These are phyloP conservation scores for Cladosporium sp. DNA, from an alignment of 2,329 filamentous ascomycete genomes.

Conservation along the genomic window DNA sequence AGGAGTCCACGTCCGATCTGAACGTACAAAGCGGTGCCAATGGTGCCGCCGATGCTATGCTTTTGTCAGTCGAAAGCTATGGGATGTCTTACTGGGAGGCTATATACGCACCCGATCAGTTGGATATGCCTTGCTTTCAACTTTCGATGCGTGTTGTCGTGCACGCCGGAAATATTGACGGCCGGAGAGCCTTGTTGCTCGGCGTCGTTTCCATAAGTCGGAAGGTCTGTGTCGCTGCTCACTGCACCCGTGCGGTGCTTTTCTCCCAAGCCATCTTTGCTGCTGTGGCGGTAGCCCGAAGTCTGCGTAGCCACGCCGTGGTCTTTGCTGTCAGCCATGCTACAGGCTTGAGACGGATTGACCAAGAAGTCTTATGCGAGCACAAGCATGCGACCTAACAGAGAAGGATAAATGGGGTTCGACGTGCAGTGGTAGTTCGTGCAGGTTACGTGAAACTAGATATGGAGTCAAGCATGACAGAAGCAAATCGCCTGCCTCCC, in stretches of 20 bases:
- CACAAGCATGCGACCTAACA: background rate
- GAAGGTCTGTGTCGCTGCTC: conserved; percentile 2
- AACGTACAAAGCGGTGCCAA: conserved; percentile 47
- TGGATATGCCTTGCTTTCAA: conserved; percentile 45
- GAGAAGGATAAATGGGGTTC: background rate
- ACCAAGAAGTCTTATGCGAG: background rate
- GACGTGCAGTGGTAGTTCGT: no score
- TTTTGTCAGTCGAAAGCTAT: background rate
- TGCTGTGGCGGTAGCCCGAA: conserved; percentile 2
- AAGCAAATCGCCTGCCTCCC: no score
- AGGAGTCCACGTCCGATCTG: conserved; percentile 44
- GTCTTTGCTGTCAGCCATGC: conserved; percentile 8
- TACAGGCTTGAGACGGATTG: background rate
- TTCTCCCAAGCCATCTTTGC: conserved; percentile 6
- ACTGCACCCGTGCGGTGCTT: conserved; percentile 4
- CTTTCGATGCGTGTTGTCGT: conserved; percentile 39
- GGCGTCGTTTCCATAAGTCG: conserved; percentile 14
- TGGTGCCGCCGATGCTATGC: conserved; percentile 38
- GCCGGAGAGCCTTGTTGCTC: conserved; percentile 21
- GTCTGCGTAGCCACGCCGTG: conserved; percentile 9
- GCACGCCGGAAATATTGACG: conserved; percentile 19
- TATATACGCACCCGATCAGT: conserved; percentile 35
- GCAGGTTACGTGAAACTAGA: no score
- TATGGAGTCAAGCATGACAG: no score
- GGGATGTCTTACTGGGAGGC: background rate